Base-by-base conservation (phyloP, 2,329 filamentous ascomycete species). In the Fusarium verrucosum region DNA sequence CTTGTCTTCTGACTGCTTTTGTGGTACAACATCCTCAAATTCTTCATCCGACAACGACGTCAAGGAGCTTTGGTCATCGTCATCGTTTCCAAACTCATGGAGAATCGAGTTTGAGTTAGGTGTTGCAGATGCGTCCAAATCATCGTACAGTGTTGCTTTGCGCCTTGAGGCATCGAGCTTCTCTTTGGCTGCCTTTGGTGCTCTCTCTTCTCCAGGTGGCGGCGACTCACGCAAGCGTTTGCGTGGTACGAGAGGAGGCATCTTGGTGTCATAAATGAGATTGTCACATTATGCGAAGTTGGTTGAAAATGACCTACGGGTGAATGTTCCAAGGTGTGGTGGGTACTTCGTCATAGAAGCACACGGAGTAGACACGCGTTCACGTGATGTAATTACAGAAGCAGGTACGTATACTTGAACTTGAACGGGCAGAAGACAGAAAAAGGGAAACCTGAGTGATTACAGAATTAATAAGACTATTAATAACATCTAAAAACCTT, bases 241-340 rank as follows among this genome's bases (percentile, higher is more conserved):
- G 68, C 88, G 87, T 44, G 88, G 82, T 16, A 91, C 81, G 65
- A 85, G 79, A 22, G 90, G 89, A 71, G 90, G 88, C 89, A 92
- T 92, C 36, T 44, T 73, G 22, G 56, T 46, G 52, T 40, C n/a
- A 22, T 23, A 33, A 53, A 43, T 22, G 26, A 33, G 37, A 44
- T 47, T 51, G 54, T 62, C 46, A 54, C 63, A 66, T 67, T 51
- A 36, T 65, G 36, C 33, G 23, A 55, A 33, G 30, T 17, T 50
- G 30, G 20, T 33, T 43, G 35, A 19, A 14, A 37, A 32, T 37
- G 4, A 17, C 23, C 38, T 62, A n/a, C n/a, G n/a, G n/a, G 32
- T 56, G 37, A 36, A 45, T 22, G 28, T 30, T 32, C 20, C 16
- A 41, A 11, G 30, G 16, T n/a, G 17, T 38, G 54, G 40, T 61